These are phyloP conservation scores for Meyerozyma elateridarum DNA, from an alignment of 1,139 yeast species.

Conservation along the genomic window DNA sequence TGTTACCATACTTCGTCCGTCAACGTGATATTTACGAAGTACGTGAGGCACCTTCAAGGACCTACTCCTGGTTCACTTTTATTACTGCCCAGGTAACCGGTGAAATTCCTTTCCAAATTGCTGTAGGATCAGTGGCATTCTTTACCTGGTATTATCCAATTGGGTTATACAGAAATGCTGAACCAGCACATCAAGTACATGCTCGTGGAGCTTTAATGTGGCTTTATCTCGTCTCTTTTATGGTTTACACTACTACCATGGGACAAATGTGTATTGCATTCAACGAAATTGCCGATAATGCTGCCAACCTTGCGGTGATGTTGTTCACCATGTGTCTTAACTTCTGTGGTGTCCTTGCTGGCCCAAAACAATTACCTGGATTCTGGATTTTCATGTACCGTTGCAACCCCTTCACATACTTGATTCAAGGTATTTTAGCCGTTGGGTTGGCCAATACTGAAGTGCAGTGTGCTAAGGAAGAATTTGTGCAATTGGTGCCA, in stretches of 20 bases:
- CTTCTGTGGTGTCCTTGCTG: conserved; percentile 80
- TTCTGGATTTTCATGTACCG: conserved; percentile 59
- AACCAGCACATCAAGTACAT: conserved; percentile 18
- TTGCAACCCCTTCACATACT: conserved; percentile 64
- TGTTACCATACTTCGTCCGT: conserved; percentile 27
- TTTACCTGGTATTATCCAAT: conserved; percentile 81
- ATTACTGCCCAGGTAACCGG: conserved; percentile 60
- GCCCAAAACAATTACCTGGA: conserved; percentile 47
- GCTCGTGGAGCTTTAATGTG: conserved; percentile 42
- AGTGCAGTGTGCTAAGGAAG: conserved; percentile 50
- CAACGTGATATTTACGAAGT: conserved; percentile 31
- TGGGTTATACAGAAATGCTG: conserved; percentile 60
- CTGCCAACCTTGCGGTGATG: conserved; percentile 63
- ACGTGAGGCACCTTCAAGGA: conserved; percentile 17
- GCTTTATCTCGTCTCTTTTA: conserved; percentile 48
- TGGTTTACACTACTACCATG: conserved; percentile 56
- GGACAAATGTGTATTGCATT: conserved; percentile 65
- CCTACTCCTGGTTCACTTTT: conserved; percentile 15
- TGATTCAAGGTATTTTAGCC: conserved; percentile 46
- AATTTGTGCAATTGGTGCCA: conserved; percentile 49
- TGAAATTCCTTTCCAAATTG: conserved; percentile 72
- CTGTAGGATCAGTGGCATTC: conserved; percentile 62
- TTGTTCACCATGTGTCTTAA: conserved; percentile 64
- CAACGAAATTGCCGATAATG: conserved; percentile 63
- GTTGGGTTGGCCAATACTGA: conserved; percentile 38